Conservation (phyloP, 2,329 filamentous ascomycete genomes). For the Neofusicoccum sp. region DNA sequence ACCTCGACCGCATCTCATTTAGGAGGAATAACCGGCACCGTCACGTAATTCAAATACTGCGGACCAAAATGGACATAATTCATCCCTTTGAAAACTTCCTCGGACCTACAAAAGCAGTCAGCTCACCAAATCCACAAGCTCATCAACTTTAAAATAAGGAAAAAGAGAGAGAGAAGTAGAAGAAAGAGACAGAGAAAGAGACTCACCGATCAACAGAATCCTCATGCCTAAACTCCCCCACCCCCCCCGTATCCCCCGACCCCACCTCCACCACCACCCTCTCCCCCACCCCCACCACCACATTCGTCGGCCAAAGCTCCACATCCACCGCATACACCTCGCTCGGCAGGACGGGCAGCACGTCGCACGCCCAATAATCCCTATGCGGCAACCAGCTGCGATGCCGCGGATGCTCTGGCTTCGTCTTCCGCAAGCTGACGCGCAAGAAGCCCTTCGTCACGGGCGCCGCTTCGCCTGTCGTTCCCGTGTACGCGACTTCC, state of each 20-base stretch:
- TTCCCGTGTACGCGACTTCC: conserved; percentile 65
- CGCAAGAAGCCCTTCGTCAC: conserved; percentile 65
- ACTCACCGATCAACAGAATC: conserved; percentile 50
- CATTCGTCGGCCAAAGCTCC: conserved; percentile 65
- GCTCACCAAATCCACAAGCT: too few relatives aligned
- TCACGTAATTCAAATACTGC: conserved; percentile 51
- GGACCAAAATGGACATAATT: conserved; percentile 57
- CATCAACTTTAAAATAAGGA: too few relatives aligned
- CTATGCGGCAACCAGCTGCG: conserved; percentile 56
- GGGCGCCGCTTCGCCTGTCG: conserved; percentile 62
- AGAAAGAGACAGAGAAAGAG: background rate
- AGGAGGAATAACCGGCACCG: conserved; percentile 52
- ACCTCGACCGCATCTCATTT: conserved; percentile 21
- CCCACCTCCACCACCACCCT: conserved; percentile 57
- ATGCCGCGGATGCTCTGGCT: conserved; percentile 52
- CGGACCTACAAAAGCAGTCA: conserved; percentile 27
- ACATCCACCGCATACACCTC: conserved; percentile 61
- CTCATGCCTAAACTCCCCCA: conserved; percentile 56
- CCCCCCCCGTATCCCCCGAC: conserved; percentile 57
- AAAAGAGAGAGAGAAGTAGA: background rate
- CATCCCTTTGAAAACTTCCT: conserved; percentile 44
- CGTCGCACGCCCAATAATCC: conserved; percentile 58
- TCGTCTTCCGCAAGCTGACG: conserved; percentile 55
- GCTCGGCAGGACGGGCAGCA: conserved; percentile 53
- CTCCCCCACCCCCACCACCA: conserved; percentile 53